Base-by-base conservation (phyloP, 2,329 filamentous ascomycete genomes). In the Neurospora sp. region DNA sequence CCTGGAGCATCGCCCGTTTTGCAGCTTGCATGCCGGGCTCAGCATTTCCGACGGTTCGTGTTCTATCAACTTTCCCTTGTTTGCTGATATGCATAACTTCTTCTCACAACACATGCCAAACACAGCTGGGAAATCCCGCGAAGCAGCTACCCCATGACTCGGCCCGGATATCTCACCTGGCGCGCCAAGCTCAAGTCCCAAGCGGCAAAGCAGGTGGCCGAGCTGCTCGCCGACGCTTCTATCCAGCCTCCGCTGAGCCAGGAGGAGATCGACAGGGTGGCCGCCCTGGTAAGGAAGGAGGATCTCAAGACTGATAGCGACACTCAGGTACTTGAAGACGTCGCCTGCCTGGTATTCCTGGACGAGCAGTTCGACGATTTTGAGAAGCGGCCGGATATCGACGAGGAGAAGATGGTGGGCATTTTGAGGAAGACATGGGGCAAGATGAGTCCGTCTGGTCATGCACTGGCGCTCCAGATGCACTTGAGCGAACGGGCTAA, bases 341-440 rank as follows among this genome's bases (percentile, higher is more conserved):
- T 93, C 66, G 93, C 93, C 3, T 96, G 92, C 77, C 81, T 97
- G 69, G 92, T 96, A 37, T 97, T 97, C 78, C 81, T 97, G 73
- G 92, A 96, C 77, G 92, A 95, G 77, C 91, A 96, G 77, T 91
- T 96, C 73, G 92, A 94, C 75, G 87, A 86, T 67, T 97, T 96
- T 80, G 90, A 92, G 82, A 84, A 79, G 74, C 83, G 85, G 77
- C 85, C 87, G 37, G 85, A 89, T 69, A 78, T 85, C 17, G 91
- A 93, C 76, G 91, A 95, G 80, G 89, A 88, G 67, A 96, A 96
- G 84, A 88, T 93, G 71, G 78, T 95, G 23, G 82, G 81, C 19
- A 92, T 93, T 73, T 77, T 93, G 78, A 82, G 82, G 74, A 92
- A 92, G 85, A 92, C 90, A 15, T 92, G 90, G 90, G 88, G 76